Evolutionary conservation across 2,329 filamentous ascomycete genomes (phyloP).

Genomic region (Sporothrix inflata): DNA sequence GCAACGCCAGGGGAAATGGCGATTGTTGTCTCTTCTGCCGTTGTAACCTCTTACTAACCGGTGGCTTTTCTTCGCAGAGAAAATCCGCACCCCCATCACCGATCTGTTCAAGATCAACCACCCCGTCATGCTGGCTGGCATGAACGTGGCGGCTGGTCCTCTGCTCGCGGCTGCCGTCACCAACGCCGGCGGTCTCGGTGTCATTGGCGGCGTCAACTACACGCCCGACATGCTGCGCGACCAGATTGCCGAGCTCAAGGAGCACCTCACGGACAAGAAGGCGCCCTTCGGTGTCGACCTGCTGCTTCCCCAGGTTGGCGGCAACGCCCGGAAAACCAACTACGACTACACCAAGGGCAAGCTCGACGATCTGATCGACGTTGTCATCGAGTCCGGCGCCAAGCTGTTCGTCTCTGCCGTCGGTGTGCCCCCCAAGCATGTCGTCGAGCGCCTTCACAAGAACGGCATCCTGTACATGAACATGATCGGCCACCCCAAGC

Average conservation of each 20-base stretch:
- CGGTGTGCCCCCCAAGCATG: slow-evolving; percentile 83
- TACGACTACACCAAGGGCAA: slow-evolving; percentile 99
- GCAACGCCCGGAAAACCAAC: slow-evolving; percentile 94
- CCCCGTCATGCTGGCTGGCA: slow-evolving; percentile 91
- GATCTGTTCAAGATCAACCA: slow-evolving; percentile 99
- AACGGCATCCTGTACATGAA: slow-evolving; percentile 96
- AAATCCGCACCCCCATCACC: slow-evolving; percentile 88
- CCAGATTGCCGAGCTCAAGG: slow-evolving; percentile 93
- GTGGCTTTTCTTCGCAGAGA: slow-evolving; percentile 57
- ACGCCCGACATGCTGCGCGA: slow-evolving; percentile 96
- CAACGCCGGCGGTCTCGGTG: slow-evolving; percentile 93
- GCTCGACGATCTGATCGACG: slow-evolving; percentile 84
- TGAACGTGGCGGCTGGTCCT: slow-evolving; percentile 98
- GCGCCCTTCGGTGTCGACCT: slow-evolving; percentile 95
- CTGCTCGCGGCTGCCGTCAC: slow-evolving; percentile 96
- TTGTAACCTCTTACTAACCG: slow-evolving; percentile 5
- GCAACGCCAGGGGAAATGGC: neutral
- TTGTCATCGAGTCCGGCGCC: slow-evolving; percentile 89
- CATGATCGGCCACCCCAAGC: slow-evolving; percentile 99
- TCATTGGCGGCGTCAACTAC: slow-evolving; percentile 94
- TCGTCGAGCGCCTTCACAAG: slow-evolving; percentile 89
- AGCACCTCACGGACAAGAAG: slow-evolving; percentile 83
- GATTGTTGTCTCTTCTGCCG: neutral
- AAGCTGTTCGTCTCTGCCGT: slow-evolving; percentile 97
- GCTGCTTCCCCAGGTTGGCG: slow-evolving; percentile 90